Evolutionary conservation across 129 eudicot species (phyloP).

Genomic region (Artemisia argyi): DNA sequence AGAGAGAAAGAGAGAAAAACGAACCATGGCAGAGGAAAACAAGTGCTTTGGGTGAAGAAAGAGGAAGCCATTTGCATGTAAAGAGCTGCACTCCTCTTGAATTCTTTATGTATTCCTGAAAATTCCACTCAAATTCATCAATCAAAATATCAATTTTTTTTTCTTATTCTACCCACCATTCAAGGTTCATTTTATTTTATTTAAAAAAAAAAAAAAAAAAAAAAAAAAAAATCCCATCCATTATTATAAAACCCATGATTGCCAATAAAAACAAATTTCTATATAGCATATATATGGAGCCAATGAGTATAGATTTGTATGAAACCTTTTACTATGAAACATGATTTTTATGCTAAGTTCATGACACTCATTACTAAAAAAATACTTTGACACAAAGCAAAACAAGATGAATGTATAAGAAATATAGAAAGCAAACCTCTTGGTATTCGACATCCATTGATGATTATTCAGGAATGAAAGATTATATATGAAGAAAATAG

Average conservation of each 20-base stretch:
- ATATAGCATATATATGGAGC: background rate
- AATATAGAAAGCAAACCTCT: constrained; percentile 54
- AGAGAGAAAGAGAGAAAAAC: constrained; percentile 34
- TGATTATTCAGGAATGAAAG: constrained; percentile 3
- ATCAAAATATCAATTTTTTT: no score
- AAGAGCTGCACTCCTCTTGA: constrained; percentile 87
- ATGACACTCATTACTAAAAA: constrained; percentile 5
- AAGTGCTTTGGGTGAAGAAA: constrained; percentile 89
- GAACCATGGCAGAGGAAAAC: constrained; percentile 98
- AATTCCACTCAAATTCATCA: constrained; percentile 13
- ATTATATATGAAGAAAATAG: background rate
- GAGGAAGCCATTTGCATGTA: constrained; percentile 95
- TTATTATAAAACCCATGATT: background rate
- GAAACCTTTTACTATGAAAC: background rate
- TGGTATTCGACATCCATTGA: constrained; percentile 70
- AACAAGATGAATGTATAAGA: constrained; percentile 15
- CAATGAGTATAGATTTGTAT: background rate
- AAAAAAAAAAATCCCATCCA: background rate
- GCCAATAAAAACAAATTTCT: background rate
- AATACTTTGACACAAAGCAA: background rate
- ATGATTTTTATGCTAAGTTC: constrained; percentile 1
- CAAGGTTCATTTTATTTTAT: constrained; percentile 2
- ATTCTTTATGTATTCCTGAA: constrained; percentile 75
- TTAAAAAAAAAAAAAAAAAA: no score
- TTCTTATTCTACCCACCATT: background rate